Conservation (phyloP, 441 rosid genomes). For the Eutrema salsugineum region DNA sequence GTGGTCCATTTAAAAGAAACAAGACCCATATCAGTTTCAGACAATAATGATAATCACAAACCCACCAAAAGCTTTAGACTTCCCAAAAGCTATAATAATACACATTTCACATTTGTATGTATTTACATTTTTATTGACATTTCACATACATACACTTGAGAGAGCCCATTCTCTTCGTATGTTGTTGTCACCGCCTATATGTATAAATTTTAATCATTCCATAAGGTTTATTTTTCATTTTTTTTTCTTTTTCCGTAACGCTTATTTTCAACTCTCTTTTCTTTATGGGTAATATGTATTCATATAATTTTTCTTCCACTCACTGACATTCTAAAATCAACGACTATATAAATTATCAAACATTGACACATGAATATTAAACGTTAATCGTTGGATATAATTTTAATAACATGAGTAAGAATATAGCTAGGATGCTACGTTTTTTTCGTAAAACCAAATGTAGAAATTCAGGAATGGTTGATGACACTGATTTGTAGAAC, state of each 20-base stretch:
- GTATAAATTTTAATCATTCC: background rate
- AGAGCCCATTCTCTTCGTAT: conserved; percentile 22
- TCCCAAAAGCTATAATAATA: conserved; percentile 22
- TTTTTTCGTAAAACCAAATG: background rate
- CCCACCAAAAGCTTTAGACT: conserved; percentile 30
- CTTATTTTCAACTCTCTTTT: background rate
- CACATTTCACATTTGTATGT: conserved; percentile 23
- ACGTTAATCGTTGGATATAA: background rate
- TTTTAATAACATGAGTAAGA: background rate
- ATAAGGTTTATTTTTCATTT: no score
- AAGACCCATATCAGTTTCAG: conserved; percentile 35
- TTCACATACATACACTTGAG: background rate
- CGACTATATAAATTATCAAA: background rate
- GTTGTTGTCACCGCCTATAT: conserved; percentile 20
- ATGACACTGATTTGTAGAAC: background rate
- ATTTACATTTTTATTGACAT: conserved; percentile 16
- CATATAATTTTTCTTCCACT: background rate
- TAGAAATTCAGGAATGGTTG: background rate
- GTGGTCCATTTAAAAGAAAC: conserved; percentile 30
- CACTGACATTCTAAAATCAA: background rate
- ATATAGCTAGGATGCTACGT: background rate
- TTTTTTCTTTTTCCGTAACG: background rate
- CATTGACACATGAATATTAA: background rate
- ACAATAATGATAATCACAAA: conserved; percentile 30
- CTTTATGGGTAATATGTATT: background rate